Base-by-base conservation (phyloP, 768 basidiomycete species). In the Podaxis carcinomalis region DNA sequence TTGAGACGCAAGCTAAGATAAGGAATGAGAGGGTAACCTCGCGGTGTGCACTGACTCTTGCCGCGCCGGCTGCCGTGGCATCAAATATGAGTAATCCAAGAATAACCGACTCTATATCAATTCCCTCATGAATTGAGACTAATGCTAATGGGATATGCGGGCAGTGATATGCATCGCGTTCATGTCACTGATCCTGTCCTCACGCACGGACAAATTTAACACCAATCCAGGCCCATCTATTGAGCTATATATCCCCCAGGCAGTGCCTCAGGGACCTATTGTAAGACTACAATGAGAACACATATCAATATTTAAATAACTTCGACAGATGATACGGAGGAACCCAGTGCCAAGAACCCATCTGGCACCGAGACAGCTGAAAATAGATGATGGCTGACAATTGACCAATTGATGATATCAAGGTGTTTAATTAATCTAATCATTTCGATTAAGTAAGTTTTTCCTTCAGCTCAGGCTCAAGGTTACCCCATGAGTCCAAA, bases 371-470 rank as follows among this genome's bases (percentile, higher is more conserved):
- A 44, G n/a, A 16, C 9, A 40, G 9, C 39, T 16, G 39, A 40
- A 40, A 40, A 40, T 44, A 6, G 16, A 44, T 19, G 19, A 16
- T n/a, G 42, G 14, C 11, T 44, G 42, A n/a, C 42, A 44, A 16
- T n/a, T 44, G 14, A 16, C 42, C 6, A 19, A 44, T 19, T 44
- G 42, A 44, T 57, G 44, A 47, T 57, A 46, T 59, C 50, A 59
- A 11, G 49, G 49, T 25, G 57, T 58, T 23, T 58, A 21, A 59
- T 59, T 59, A 51, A 52, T 59, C 39, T 59, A 42, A 51, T 59
- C 51, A 59, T 27, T 9, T 32, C 32, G 39, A 59, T 46, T 51
- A 46, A 14, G 14, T 42, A 27, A 6, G 27, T 28, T 28, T 19
- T 44, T 19, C 32, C 32, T 32, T n/a, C 42, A 44, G 19, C 40